Evolutionary conservation across 2,329 filamentous ascomycete genomes (phyloP), one percentile per base, ranked within the genome.

Genomic region (Fusarium citri): DNA sequence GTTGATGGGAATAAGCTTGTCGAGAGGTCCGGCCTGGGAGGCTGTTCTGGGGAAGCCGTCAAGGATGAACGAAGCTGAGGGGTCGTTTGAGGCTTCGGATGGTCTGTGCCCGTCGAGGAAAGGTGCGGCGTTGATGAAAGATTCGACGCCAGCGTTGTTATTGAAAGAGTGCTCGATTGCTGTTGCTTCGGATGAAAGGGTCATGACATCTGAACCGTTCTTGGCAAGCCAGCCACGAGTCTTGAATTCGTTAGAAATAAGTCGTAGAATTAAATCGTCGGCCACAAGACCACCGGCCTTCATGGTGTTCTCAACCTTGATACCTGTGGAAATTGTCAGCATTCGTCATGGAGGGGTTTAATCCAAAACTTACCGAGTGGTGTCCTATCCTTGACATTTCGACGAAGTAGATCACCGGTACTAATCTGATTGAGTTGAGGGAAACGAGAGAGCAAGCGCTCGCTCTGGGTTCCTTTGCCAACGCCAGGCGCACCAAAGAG

Each of bases 401-500:
- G 90, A 68, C 96, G 91, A 62, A 99, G 84, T 18, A 99, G 84
- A 80, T 99, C 95, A 66, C 96, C 96, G 6, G 96, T 97, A 81
- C 94, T 97, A 80, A 99, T 95, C 20, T 94, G 91, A 55, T 93
- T 92, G 48, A 99, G 85, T 77, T 98, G 92, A 6, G 94, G 93
- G 78, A 96, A 99, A 72, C 92, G 90, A 73, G 90, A 85, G 73
- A 98, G 90, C 68, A 99, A 85, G 66, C 96, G 90, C 80, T 97
- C 93, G 54, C 93, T 94, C 83, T 99, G 96, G 5, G 96, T 99
- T 68, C 95, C 96, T 81, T 99, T 99, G 68, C 96, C 96, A 60
- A 97, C 96, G 62, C 94, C 94, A n/a, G 96, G 96, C 55, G 95
- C 94, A 74, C 96, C 96, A 75, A 99, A 89, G 72, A 99, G 89